phyloP scores from a whole-genome alignment of 345 rosid genomes.

The Sonneratia caseolaris region DNA sequence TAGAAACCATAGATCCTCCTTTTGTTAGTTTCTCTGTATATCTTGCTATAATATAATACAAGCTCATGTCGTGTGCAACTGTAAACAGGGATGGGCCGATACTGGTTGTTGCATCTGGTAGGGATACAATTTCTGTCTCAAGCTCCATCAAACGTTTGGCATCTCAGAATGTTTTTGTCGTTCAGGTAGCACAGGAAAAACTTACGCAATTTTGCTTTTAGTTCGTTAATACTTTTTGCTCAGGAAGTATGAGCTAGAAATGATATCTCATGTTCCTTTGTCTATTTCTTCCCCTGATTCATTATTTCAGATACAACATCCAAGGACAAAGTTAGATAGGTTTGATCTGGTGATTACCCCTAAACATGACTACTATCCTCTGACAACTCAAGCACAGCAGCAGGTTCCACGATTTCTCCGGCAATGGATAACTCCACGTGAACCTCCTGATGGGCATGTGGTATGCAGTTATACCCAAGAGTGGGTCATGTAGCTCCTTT shows the following conservation, averaged over 20 bases:
- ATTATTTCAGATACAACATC: constrained; percentile 75
- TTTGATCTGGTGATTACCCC: constrained; percentile 97
- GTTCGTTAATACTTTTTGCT: background rate
- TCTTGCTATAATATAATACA: background rate
- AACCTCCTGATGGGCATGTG: constrained; percentile 69
- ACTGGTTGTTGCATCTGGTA: constrained; percentile 85
- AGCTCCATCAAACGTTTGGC: constrained; percentile 86
- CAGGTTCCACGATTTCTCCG: constrained; percentile 68
- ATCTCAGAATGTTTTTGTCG: constrained; percentile 71
- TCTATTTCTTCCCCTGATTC: background rate
- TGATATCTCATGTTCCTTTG: background rate
- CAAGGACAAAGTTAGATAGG: constrained; percentile 71
- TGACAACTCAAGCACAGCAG: constrained; percentile 66
- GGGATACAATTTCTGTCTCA: constrained; percentile 82
- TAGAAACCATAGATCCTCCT: background rate
- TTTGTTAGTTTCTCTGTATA: background rate
- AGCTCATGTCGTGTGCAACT: constrained; percentile 6
- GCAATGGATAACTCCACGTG: constrained; percentile 75
- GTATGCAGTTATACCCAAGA: constrained; percentile 27
- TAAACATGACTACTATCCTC: constrained; percentile 80
- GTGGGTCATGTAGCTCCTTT: background rate
- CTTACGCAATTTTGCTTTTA: background rate
- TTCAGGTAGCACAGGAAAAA: constrained; percentile 49
- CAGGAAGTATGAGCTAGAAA: background rate
- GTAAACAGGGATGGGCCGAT: constrained; percentile 79